Evolutionary conservation across 225 moss, liverwort and hornwort species (phyloP).

Genomic region (Sphagnum tenellum): DNA sequence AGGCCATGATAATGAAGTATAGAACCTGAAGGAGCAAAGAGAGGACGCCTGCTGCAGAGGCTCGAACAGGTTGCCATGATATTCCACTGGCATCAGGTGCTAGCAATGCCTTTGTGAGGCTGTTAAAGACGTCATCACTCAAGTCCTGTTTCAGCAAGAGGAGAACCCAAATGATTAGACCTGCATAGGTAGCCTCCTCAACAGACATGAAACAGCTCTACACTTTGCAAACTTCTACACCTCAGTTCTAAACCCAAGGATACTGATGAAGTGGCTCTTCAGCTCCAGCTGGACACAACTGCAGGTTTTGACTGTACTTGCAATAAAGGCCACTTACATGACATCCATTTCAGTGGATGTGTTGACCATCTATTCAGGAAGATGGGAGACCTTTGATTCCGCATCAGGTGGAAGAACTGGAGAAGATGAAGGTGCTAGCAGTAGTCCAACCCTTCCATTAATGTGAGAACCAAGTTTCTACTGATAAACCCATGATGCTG

Average conservation of each 20-base stretch:
- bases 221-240: background rate
- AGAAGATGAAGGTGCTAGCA: too few relatives aligned
- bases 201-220: too few relatives aligned
- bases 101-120: slow-evolving; percentile 37
- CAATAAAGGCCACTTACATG: too few relatives aligned
- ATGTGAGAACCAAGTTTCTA: background rate
- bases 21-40: slow-evolving; percentile 53
- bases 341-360: background rate
- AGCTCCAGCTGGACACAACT: background rate
- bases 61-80: slow-evolving; percentile 52
- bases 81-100: slow-evolving; percentile 40
- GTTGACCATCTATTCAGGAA: background rate
- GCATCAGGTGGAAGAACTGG: too few relatives aligned
- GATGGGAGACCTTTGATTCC: too few relatives aligned
- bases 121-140: slow-evolving; percentile 37
- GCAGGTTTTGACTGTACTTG: too few relatives aligned
- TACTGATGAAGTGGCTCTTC: background rate
- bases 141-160: slow-evolving; percentile 16
- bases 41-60: slow-evolving; percentile 46
- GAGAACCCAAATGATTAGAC: background rate
- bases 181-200: background rate
- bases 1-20: too few relatives aligned
- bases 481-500: background rate
- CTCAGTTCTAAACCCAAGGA: background rate
- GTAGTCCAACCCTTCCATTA: background rate